Base-by-base conservation (phyloP, 2,329 filamentous ascomycete species). In the Pseudocercospora fuligena region DNA sequence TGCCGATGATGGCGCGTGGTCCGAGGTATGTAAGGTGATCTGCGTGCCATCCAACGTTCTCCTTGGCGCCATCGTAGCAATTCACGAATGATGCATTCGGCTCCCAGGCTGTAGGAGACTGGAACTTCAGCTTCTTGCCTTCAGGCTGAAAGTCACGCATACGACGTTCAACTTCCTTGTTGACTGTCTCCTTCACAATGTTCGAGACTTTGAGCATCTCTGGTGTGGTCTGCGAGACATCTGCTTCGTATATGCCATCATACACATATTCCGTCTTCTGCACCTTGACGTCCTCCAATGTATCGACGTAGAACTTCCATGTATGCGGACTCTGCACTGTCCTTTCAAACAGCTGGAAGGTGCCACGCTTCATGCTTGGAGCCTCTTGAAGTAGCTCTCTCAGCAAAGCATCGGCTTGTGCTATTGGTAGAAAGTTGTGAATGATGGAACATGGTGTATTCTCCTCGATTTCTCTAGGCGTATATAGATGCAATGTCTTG, bases 71-170 rank as follows among this genome's bases (percentile, higher is more conserved):
- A 73, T 90, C 84, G 78, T 99, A 99, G 81, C 93, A 97, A 78
- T 99, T 99, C 16, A 97, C 94, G 75, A 97, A 94, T 0, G 94
- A 93, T 0, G 93, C 92, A 75, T 98, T 98, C 9, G 94, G 92
- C 8, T 83, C 82, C 94, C 94, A 98, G 0, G 85, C 80, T 0
- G 86, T 79, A 0, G 92, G 86, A 0, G 90, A 91, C 75, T 97
- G 94, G 72, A 92, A 89, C 72, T 85, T 89, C 29, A 97, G 85
- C 77, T 94, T 97, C 77, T 87, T 84, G 12, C 89, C 88, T 19
- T 81, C 82, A 0, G 91, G 90, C 67, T 95, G 92, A 63, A 85
- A 85, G 2, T 86, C 84, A 57, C 81, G 81, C 67, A 94, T 95
- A 7, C 93, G 89, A 6, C 84, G 82, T 62, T 86, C 80, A n/a